Evolutionary conservation across 805 yeast species (phyloP).

Genomic region (Spathaspora sp.): DNA sequence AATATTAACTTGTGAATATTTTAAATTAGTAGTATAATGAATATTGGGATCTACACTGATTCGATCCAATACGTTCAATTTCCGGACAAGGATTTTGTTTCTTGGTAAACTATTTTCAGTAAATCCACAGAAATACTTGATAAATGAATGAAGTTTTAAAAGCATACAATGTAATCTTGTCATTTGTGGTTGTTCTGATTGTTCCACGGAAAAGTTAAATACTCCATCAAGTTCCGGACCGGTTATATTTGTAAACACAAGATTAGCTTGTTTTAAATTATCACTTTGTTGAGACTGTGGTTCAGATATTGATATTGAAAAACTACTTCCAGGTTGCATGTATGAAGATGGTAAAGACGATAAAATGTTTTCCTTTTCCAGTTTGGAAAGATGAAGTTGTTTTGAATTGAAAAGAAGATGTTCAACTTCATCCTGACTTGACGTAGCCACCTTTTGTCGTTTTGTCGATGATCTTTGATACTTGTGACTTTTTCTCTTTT

Average conservation of each 20-base stretch:
- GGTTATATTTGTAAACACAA: slow-evolving; percentile 19
- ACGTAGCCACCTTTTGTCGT: background rate
- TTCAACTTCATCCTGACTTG: background rate
- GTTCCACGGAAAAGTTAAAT: slow-evolving; percentile 8
- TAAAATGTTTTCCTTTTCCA: slow-evolving; percentile 15
- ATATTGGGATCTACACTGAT: slow-evolving; percentile 6
- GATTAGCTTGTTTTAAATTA: slow-evolving; percentile 8
- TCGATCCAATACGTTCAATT: slow-evolving; percentile 12
- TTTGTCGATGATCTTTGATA: background rate
- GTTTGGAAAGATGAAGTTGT: background rate
- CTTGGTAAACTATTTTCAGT: slow-evolving; percentile 4
- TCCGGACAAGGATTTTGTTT: slow-evolving; percentile 7
- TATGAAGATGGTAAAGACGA: slow-evolving; percentile 17
- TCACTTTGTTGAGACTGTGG: background rate
- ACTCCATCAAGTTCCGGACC: slow-evolving; percentile 16
- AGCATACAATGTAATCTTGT: slow-evolving; percentile 3
- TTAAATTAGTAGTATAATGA: background rate
- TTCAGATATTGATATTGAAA: background rate
- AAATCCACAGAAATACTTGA: slow-evolving; percentile 12
- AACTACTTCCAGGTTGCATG: slow-evolving; percentile 17
- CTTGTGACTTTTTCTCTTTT: background rate
- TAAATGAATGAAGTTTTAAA: slow-evolving; percentile 8
- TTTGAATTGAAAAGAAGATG: background rate
- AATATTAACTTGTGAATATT: slow-evolving; percentile 4
- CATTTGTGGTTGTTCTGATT: background rate